Base-by-base conservation (phyloP, 441 rosid species). In the Flueggea neowawraea region DNA sequence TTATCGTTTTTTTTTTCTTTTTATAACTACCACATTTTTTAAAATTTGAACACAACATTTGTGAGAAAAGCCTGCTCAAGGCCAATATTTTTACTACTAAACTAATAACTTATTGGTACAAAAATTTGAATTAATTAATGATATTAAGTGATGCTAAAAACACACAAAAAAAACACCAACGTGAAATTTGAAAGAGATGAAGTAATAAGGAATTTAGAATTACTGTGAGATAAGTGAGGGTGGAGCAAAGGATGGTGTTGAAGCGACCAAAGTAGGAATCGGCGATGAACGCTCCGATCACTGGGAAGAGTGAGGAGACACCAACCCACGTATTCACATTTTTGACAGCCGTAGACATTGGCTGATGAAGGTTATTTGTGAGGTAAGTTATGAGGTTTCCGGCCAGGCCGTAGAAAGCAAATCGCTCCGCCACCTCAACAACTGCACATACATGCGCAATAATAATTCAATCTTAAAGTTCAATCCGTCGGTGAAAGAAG, bases 241-340 rank as follows among this genome's bases (percentile, higher is more conserved):
- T 70, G 36, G 97, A 62, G 0, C 81, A 64, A 65, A 93, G 70
- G 59, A 93, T 80, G 70, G 98, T 93, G 51, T 76, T 83, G 82
- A 90, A 90, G 6, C 98, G 94, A 65, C 98, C 98, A 6, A 93
- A 65, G 72, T 64, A 75, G 14, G 98, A 88, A 62, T 93, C 98
- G 4, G 97, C 98, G 7, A 88, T 41, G 58, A 85, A 65, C 6
- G 85, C 98, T 17, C 98, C 98, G 1, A 88, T 4, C 16, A 93
- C 47, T 0, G 97, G 98, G 57, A 88, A 90, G 65, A 93, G 51
- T 28, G 83, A 54, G 43, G 97, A 85, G 63, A 90, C 78, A 5
- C 97, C 98, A 39, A 82, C 66, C 97, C 98, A 93, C 28, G 85
- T 70, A 54, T 85, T 93, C 60, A 93, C 82, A 53, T 81, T 78